Evolutionary conservation across 441 rosid species (phyloP), one percentile per base, ranked within the genome.

Genomic region (Euphorbia celastroides): DNA sequence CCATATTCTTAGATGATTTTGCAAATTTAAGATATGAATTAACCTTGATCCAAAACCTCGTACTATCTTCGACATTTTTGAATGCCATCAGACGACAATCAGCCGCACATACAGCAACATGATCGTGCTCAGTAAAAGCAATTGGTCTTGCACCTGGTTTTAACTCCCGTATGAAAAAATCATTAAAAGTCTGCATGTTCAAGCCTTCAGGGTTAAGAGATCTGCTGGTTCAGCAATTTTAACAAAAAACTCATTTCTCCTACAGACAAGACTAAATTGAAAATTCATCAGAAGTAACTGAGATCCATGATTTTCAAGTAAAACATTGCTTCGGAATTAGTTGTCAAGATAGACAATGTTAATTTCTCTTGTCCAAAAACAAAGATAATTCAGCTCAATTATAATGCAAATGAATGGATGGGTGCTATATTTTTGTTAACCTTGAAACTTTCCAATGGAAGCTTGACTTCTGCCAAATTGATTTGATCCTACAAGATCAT

Each of bases 41-140:
- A 76, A 93, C 99, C 96, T 93, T 93, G 65, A 93, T 86, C 99
- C 99, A 93, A 76, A 88, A 78, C 80, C 96, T 65, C 30, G 72
- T 77, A 65, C 96, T 77, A 61, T 93, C 96, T 65, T 84, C 86
- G n/a, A 68, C 79, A 0, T 86, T 83, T 66, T 83, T 83, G 64
- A 91, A 93, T 62, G 96, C 96, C 86, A 81, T 89, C 69, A 93
- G 76, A 64, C 97, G 96, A 72, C 97, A 73, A 79, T 93, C 99
- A 71, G 92, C 97, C 42, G 81, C 93, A 79, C 90, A 89, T 38
- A 86, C 75, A 23, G 97, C 90, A 51, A 88, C 70, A 69, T 88
- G 88, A 58, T 88, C 79, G 50, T 38, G 76, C 54, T 86, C 86
- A 63, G 60, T 2, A 26, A 36, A 74, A 60, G 96, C 87, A 72